Evolutionary conservation across 108 stramenopile genomes (phyloP).

Genomic region (Nitzschia sp.): DNA sequence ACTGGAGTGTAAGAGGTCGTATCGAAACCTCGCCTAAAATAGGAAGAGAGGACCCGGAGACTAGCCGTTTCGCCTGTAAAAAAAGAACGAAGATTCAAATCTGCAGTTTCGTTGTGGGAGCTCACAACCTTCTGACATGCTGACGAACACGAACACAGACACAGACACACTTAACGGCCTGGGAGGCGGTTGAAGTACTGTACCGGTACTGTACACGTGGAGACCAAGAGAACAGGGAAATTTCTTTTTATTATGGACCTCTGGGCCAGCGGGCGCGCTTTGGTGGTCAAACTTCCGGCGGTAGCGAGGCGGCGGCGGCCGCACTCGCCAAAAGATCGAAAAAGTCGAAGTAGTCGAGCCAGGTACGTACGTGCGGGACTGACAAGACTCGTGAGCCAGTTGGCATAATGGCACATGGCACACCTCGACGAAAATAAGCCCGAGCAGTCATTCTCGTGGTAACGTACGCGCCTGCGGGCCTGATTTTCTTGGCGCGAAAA

Average conservation of each 20-base stretch:
- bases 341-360: too few species aligned
- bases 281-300: background rate
- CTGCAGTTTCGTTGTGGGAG: background rate
- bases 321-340: background rate
- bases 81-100: background rate
- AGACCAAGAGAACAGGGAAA: background rate
- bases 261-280: background rate
- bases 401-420: background rate
- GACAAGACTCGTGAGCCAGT: background rate
- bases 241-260: background rate
- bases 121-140: background rate
- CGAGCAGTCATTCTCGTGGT: background rate
- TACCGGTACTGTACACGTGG: background rate
- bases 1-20: background rate
- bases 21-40: background rate
- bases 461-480: too few species aligned
- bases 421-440: background rate
- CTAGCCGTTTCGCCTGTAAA: too few species aligned
- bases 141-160: too few species aligned
- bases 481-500: too few species aligned
- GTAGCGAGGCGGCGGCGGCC: background rate
- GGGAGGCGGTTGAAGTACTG: too few species aligned
- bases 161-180: too few species aligned
- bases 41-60: background rate
- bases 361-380: too few species aligned